Conservation (phyloP, 2,329 filamentous ascomycete genomes). For the Fusarium sp. region DNA sequence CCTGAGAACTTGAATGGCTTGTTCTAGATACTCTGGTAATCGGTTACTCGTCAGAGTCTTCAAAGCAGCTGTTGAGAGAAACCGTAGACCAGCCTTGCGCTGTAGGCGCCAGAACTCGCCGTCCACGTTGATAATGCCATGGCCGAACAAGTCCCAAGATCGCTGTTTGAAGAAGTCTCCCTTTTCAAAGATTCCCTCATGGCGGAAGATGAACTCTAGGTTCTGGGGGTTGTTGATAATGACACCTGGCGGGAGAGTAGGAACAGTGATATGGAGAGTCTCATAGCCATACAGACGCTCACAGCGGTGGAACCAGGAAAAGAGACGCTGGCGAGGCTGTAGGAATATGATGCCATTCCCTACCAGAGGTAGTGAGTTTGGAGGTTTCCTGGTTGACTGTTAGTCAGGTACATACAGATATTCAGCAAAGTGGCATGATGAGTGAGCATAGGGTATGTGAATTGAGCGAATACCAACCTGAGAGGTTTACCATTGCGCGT, state of each 20-base stretch:
- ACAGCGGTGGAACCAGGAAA: conserved; percentile 69
- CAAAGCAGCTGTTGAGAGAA: conserved; percentile 67
- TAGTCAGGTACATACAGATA: neutral
- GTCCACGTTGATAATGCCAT: conserved; percentile 74
- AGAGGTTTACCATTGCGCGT: conserved; percentile 32
- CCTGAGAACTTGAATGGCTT: conserved; percentile 53
- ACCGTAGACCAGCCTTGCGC: conserved; percentile 68
- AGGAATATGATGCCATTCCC: conserved; percentile 72
- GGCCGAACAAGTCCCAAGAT: conserved; percentile 70
- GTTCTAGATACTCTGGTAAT: conserved; percentile 62
- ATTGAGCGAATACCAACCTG: conserved; percentile 4
- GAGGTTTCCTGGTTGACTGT: conserved; percentile 51
- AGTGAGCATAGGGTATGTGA: neutral
- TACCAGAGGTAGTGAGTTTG: conserved; percentile 62
- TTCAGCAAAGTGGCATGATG: neutral
- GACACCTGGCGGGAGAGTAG: conserved; percentile 69
- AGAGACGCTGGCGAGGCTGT: conserved; percentile 66
- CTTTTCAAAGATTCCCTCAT: conserved; percentile 69
- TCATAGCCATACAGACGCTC: conserved; percentile 65
- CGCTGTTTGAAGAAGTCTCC: conserved; percentile 69
- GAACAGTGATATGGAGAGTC: conserved; percentile 70
- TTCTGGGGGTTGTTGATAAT: conserved; percentile 70
- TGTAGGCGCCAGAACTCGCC: conserved; percentile 71
- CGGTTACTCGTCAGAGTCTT: conserved; percentile 65
- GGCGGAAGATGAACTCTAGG: conserved; percentile 69